A percentile compares a stretch with the other conserved stretches of the same genome.
phyloP scores from a whole-genome alignment of 306 rosid species.

The Sechiopsis laciniata region DNA sequence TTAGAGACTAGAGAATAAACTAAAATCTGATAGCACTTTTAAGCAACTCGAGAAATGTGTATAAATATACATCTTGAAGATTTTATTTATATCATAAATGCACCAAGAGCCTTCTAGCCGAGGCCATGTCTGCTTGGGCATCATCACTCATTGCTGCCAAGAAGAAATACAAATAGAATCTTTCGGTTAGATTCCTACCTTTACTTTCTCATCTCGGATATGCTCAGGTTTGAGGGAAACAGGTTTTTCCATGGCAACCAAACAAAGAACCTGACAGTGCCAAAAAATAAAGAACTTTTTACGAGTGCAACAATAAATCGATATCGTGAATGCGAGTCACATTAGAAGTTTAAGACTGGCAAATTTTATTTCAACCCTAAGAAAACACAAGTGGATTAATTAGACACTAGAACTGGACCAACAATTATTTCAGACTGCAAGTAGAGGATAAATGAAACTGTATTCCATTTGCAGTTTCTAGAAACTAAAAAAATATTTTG shows the following conservation, averaged over 20 bases:
- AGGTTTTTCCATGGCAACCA: slow-evolving; percentile 96
- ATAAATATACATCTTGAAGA: neutral
- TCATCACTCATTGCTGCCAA: neutral
- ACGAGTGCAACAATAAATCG: neutral
- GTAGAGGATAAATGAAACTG: slow-evolving; percentile 19
- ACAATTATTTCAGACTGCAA: neutral
- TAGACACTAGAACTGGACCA: too few relatives aligned
- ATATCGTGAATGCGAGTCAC: too few relatives aligned
- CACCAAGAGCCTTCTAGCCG: neutral
- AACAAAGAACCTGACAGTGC: slow-evolving; percentile 65
- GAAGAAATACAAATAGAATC: neutral
- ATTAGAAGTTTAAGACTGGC: too few relatives aligned
- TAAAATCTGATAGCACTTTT: neutral
- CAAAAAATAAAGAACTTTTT: slow-evolving; percentile 19
- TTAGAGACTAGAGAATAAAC: neutral
- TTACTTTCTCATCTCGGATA: slow-evolving; percentile 95
- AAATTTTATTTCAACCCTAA: too few relatives aligned
- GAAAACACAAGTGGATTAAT: too few relatives aligned
- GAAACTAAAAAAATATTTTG: neutral
- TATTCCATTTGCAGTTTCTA: neutral
- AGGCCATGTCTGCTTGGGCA: neutral
- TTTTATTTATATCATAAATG: neutral
- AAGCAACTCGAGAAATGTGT: neutral
- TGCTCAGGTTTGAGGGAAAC: slow-evolving; percentile 87
- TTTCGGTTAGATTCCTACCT: slow-evolving; percentile 39